phyloP scores from a whole-genome alignment of 2,329 filamentous ascomycete species.

The Aspergillus flavus region DNA sequence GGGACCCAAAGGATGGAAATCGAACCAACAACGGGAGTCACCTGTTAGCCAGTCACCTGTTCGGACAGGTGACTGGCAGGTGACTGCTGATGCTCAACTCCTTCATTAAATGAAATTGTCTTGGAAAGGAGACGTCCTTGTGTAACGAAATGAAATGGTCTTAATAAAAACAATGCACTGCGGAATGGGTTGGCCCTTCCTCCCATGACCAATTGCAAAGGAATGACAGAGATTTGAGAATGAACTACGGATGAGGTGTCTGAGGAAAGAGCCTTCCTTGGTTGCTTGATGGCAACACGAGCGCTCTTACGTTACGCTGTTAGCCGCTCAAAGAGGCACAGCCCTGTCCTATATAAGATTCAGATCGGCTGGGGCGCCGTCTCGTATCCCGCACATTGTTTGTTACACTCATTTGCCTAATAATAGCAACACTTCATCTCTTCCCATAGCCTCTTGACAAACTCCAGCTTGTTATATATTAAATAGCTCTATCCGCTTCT shows the following conservation, averaged over 20 bases:
- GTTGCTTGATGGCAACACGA: not conserved
- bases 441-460: not conserved
- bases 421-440: not conserved
- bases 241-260: not conserved
- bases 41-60: not conserved
- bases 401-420: not conserved
- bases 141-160: not conserved
- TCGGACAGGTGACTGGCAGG: too few species aligned
- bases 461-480: not conserved
- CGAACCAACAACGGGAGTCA: not conserved
- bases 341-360: not conserved
- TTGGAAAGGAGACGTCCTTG: not conserved
- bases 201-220: not conserved
- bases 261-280: not conserved
- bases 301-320: not conserved
- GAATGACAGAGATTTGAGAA: not conserved
- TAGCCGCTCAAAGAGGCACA: not conserved
- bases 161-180: not conserved
- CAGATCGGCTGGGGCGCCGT: not conserved
- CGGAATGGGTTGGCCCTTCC: not conserved
- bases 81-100: not conserved
- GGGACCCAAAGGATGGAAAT: not conserved
- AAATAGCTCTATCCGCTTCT: not conserved
- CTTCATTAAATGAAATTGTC: not conserved
- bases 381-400: not conserved